Evolutionary conservation across 2,329 filamentous ascomycete genomes (phyloP).

Genomic region (Colletotrichum sp.): DNA sequence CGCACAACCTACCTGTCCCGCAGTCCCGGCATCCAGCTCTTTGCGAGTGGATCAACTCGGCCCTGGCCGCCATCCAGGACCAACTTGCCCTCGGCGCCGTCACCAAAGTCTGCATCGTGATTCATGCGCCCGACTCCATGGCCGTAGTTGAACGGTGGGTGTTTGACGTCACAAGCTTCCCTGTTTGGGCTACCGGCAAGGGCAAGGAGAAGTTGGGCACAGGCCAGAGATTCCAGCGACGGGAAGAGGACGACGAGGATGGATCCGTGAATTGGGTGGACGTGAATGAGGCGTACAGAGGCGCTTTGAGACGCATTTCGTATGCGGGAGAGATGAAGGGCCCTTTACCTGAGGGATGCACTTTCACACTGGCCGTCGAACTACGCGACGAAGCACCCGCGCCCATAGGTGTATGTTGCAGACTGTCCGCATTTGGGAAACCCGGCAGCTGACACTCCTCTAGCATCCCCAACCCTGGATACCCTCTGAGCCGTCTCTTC

Average conservation of each 20-base stretch:
- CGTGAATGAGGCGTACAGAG: conserved; percentile 76
- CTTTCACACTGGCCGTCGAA: conserved; percentile 79
- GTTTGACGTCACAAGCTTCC: conserved; percentile 61
- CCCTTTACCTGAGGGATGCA: conserved; percentile 67
- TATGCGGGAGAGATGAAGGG: conserved; percentile 62
- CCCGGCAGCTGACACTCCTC: neutral
- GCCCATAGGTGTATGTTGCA: conserved; percentile 59
- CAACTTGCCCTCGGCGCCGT: conserved; percentile 68
- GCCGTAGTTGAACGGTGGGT: conserved; percentile 66
- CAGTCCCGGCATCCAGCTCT: conserved; percentile 87
- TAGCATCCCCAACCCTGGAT: conserved; percentile 68
- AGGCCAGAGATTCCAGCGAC: conserved; percentile 22
- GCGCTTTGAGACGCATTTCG: conserved; percentile 66
- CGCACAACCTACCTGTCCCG: conserved; percentile 83
- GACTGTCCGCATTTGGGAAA: neutral
- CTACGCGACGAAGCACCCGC: conserved; percentile 64
- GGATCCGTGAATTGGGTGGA: conserved; percentile 57
- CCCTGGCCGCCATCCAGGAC: conserved; percentile 71
- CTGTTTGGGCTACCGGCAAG: conserved; percentile 37
- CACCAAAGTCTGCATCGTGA: conserved; percentile 51
- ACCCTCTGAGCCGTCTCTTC: conserved; percentile 54
- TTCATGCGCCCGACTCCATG: conserved; percentile 44
- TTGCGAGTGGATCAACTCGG: conserved; percentile 85
- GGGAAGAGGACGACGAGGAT: conserved; percentile 27
- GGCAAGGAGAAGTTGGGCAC: conserved; percentile 26